Base-by-base conservation (phyloP, 768 basidiomycete species). In the Suillus weaverae region DNA sequence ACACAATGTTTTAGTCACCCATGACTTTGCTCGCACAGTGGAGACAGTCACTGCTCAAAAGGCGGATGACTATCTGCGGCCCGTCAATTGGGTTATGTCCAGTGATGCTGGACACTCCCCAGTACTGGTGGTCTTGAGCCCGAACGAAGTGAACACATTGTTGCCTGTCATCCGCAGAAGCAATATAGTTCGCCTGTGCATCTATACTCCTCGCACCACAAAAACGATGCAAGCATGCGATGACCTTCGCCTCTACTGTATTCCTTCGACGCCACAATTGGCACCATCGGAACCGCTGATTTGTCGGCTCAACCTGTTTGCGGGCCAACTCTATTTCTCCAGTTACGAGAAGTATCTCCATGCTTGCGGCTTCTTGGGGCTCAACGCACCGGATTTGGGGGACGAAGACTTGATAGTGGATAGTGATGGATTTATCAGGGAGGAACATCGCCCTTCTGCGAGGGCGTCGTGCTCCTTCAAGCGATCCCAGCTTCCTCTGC, bases 141-240 rank as follows among this genome's bases (percentile, higher is more conserved):
- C 79, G 10, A 72, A 46, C 62, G 83, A 85, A 69, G 79, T 69
- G 46, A 73, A 83, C 48, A 63, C 60, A 46, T 71, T 83, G 26
- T 70, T 83, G 2, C 72, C 79, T 68, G 11, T 26, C 0, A 81
- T 85, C 63, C 78, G 73, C 22, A 41, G 39, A 22, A 74, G 73
- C 68, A 64, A 68, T 8, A 32, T 67, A 10, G 78, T 80, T 22
- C 72, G 74, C 60, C 75, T 85, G 20, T 81, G 84, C 65, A 51
- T 79, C 3, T 85, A 85, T 65, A 70, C 80, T 0, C 79, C 84
- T 1, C 73, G 81, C 2, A 71, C 77, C 51, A 74, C 69, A 10
- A 66, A 71, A 36, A 69, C 69, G 3, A 80, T 78, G 77, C 68
- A 70, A 30, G 66, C 79, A 9, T 79, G 79, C 54, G 82, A 85